Base-by-base conservation (phyloP, 2,329 filamentous ascomycete genomes). In the Fusarium veterinarium region DNA sequence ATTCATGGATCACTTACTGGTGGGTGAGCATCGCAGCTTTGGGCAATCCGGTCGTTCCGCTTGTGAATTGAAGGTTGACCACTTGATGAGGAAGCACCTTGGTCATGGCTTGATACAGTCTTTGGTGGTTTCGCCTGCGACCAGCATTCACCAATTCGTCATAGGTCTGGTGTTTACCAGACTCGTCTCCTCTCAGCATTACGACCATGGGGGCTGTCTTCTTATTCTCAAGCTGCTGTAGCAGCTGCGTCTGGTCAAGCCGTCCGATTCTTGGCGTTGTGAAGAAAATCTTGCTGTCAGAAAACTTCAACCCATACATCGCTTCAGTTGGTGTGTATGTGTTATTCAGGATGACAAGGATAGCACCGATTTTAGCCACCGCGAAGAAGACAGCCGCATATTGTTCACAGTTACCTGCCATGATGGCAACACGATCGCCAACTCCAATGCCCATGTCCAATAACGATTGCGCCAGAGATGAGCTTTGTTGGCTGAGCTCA, bases 341-440 rank as follows among this genome's bases (percentile, higher is more conserved):
- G 82, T 94, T 95, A 83, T 95, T 95, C 73, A 95, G 84, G 48
- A 95, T 93, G 33, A 95, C 92, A 58, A 95, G 84, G 49, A 92
- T 90, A 51, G 88, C 90, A 14, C 91, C 91, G 23, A 92, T 86
- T 51, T 89, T 86, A 44, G 91, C 90, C 16, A 90, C 91, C 7
- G 91, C 92, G 73, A 94, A 94, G 84, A 94, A 93, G 20, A 94
- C 87, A 6, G 91, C 87, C 35, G 92, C 82, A 90, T 95, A 95
- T 89, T 97, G 86, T 88, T 97, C 83, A 86, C 95, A 84, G 88
- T 97, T 83, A 84, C 95, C 76, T 81, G 92, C 92, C 90, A 94
- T 93, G 72, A 95, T 91, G 35, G 90, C 92, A 33, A 95, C 86
- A 19, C 92, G 86, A 79, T 94, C 92, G 40, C 92, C 92, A 35